Conservation (phyloP, 192 early-diverging fungal genomes). For the Spinellus fusiger region DNA sequence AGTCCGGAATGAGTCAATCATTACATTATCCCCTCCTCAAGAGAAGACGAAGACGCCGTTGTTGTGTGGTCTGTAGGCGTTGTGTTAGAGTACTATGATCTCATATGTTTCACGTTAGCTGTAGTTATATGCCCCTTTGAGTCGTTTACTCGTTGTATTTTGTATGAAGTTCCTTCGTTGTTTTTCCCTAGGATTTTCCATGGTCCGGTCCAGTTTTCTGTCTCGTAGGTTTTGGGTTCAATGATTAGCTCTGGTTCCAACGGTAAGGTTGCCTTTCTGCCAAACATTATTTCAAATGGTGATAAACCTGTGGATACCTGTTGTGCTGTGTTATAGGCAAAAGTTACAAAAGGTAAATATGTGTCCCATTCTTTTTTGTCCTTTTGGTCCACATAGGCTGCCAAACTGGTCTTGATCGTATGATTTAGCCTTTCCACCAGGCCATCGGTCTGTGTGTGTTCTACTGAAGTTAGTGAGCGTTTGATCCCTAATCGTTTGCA, state of each 20-base stretch:
- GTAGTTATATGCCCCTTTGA: too few species aligned
- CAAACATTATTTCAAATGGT: conserved; percentile 6
- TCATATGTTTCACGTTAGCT: too few species aligned
- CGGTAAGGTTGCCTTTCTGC: neutral
- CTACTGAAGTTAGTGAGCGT: conserved; percentile 3
- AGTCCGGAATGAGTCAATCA: too few species aligned
- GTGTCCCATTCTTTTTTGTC: neutral
- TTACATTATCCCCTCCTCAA: too few species aligned
- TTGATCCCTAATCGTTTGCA: neutral
- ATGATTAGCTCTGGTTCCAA: neutral
- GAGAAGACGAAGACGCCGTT: too few species aligned
- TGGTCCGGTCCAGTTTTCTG: neutral
- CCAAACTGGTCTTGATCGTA: neutral
- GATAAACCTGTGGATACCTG: neutral
- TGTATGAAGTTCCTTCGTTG: too few species aligned
- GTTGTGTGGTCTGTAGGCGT: too few species aligned
- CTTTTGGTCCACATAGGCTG: neutral
- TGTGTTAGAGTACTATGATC: too few species aligned
- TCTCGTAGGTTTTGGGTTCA: conserved; percentile 1
- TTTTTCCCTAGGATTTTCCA: too few species aligned
- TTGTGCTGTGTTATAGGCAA: conserved; percentile 10
- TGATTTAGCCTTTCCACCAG: conserved; percentile 4
- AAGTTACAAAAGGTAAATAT: neutral
- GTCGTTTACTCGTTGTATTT: too few species aligned
- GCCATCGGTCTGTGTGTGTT: conserved; percentile 12